A percentile compares a stretch with the other conserved stretches of the same genome.
These are phyloP conservation scores for Toxicodendron radicans DNA, from an alignment of 345 rosid genomes.

Conservation along the genomic window DNA sequence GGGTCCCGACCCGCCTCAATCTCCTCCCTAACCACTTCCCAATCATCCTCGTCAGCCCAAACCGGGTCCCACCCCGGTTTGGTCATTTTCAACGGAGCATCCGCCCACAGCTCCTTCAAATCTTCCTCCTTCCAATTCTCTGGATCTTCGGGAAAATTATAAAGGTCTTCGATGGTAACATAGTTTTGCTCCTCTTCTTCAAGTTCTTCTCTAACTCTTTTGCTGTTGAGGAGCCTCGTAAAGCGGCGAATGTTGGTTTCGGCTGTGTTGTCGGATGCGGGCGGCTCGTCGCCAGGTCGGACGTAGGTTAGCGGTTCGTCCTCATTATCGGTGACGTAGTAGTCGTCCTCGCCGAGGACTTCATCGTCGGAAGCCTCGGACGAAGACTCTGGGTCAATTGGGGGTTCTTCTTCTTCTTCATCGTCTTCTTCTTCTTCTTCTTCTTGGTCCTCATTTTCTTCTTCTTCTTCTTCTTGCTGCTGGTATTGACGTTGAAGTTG, in stretches of 20 bases:
- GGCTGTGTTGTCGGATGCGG: constrained; percentile 36
- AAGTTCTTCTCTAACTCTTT: constrained; percentile 31
- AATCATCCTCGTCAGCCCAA: constrained; percentile 78
- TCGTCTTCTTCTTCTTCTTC: constrained; percentile 21
- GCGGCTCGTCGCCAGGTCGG: constrained; percentile 46
- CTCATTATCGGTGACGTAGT: constrained; percentile 16
- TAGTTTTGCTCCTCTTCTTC: constrained; percentile 51
- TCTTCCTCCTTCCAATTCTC: constrained; percentile 88
- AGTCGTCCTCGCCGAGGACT: constrained; percentile 13
- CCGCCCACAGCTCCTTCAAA: constrained; percentile 81
- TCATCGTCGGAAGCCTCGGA: constrained; percentile 39
- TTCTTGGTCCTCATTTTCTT: constrained; percentile 7
- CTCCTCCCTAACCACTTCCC: constrained; percentile 59
- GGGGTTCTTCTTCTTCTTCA: constrained; percentile 15
- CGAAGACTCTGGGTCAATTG: constrained; percentile 17
- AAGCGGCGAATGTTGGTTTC: constrained; percentile 55
- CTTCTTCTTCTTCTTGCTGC: constrained; percentile 5
- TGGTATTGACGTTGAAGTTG: constrained; percentile 17
- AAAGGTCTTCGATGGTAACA: constrained; percentile 44
- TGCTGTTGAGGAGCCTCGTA: constrained; percentile 41
- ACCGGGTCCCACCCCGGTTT: constrained; percentile 96
- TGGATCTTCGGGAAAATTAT: constrained; percentile 67
- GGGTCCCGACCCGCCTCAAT: constrained; percentile 60
- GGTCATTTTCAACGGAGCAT: constrained; percentile 52
- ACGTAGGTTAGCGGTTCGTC: constrained; percentile 28